Conservation (phyloP, 495 filamentous ascomycete species). For the Aspergillus egyptiacus region DNA sequence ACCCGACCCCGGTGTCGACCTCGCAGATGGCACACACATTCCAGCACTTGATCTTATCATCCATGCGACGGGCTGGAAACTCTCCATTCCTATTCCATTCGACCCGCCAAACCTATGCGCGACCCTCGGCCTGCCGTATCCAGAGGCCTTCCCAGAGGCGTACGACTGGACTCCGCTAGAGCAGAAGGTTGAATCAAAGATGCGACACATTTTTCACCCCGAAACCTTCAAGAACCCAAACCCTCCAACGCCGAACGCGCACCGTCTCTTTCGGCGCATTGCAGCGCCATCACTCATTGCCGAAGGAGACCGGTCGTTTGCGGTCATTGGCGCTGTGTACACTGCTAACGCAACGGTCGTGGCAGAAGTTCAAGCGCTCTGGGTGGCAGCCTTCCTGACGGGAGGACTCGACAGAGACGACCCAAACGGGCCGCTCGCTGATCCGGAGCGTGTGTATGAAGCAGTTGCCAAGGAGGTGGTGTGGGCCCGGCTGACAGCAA, state of each 20-base stretch:
- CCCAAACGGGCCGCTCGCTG: background rate
- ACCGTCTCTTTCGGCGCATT: slow-evolving; percentile 58
- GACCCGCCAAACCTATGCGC: slow-evolving; percentile 26
- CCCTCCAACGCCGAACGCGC: slow-evolving; percentile 17
- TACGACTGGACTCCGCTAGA: slow-evolving; percentile 21
- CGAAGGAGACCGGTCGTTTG: slow-evolving; percentile 54
- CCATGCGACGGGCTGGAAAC: slow-evolving; percentile 48
- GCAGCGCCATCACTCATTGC: slow-evolving; percentile 39
- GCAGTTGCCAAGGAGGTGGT: slow-evolving; percentile 27
- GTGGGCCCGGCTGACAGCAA: slow-evolving; percentile 22
- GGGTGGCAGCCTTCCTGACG: slow-evolving; percentile 55
- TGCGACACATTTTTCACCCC: slow-evolving; percentile 12
- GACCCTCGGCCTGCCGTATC: slow-evolving; percentile 10
- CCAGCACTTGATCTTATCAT: slow-evolving; percentile 36
- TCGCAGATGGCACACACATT: slow-evolving; percentile 22
- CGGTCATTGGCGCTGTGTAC: slow-evolving; percentile 51
- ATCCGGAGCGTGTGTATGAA: background rate
- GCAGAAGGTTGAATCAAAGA: background rate
- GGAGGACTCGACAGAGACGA: slow-evolving; percentile 16
- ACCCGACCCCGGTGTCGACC: background rate
- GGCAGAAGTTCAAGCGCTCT: slow-evolving; percentile 61
- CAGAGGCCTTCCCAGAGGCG: background rate
- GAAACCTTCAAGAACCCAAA: slow-evolving; percentile 14
- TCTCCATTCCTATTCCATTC: slow-evolving; percentile 55
- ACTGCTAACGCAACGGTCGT: slow-evolving; percentile 51